A percentile compares a stretch with the other conserved stretches of the same genome.
Conservation (phyloP, 257 asterid genomes). For the Rhazya stricta region DNA sequence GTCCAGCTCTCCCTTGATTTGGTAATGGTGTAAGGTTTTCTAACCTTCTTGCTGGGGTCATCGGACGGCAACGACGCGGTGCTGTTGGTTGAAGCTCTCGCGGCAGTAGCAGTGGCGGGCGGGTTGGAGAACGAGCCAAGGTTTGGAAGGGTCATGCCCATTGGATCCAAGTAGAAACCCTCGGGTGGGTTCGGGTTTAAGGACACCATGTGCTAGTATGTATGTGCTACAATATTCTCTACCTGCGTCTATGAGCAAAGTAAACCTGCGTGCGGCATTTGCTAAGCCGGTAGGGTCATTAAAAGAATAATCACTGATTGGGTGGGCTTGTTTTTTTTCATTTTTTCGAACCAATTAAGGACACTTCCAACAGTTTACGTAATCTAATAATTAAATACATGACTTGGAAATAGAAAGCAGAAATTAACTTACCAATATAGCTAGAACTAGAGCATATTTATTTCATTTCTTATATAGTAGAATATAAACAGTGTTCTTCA, state of each 20-base stretch:
- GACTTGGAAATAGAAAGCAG: too few species aligned
- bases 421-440: too few species aligned
- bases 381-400: too few species aligned
- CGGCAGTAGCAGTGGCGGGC: conserved; percentile 23
- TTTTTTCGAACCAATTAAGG: too few species aligned
- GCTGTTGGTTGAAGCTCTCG: conserved; percentile 18
- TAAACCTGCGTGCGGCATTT: neutral
- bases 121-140: conserved; percentile 53
- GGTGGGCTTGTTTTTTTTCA: neutral
- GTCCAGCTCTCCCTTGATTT: conserved; percentile 97
- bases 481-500: too few species aligned
- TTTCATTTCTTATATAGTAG: too few species aligned
- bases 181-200: conserved; percentile 43
- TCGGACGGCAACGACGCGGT: conserved; percentile 40
- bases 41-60: conserved; percentile 62
- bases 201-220: conserved; percentile 8
- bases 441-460: too few species aligned
- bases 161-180: conserved; percentile 44
- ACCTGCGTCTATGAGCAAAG: neutral
- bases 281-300: conserved; percentile 8
- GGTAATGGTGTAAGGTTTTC: conserved; percentile 84
- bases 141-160: conserved; percentile 72
- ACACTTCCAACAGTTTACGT: neutral
- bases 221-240: neutral
- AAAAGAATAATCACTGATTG: neutral